phyloP scores from a whole-genome alignment of 169 alveolate genomes.

The Eimeria acervulina region DNA sequence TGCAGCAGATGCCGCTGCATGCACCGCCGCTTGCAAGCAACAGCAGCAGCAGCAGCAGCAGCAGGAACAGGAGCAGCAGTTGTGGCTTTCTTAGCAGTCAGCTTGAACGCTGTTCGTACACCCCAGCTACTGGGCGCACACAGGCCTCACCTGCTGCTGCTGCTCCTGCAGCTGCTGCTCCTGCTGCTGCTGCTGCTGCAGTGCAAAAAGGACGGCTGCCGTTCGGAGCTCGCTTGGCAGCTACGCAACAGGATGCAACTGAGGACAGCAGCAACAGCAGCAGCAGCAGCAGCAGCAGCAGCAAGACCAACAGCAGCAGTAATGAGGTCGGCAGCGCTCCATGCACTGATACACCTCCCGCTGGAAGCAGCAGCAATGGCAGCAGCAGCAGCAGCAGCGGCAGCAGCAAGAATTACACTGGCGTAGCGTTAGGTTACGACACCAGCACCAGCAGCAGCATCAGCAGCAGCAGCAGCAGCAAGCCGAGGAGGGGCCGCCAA shows the following conservation, averaged over 20 bases:
- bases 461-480: slow-evolving; percentile 8
- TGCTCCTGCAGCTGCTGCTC: slow-evolving; percentile 3
- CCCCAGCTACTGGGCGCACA: background rate
- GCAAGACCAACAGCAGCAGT: too few relatives aligned
- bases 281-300: background rate
- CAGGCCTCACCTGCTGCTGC: background rate
- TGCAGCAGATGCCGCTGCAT: too few relatives aligned
- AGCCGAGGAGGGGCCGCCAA: background rate
- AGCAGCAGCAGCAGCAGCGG: background rate
- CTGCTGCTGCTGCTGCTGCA: slow-evolving; percentile 31
- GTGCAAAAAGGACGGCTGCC: background rate
- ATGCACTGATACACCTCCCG: too few relatives aligned
- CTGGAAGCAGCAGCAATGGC: background rate
- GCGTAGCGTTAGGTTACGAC: background rate
- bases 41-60: background rate
- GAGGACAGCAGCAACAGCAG: slow-evolving; percentile 29
- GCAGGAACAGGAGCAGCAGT: too few relatives aligned
- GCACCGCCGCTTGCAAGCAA: too few relatives aligned
- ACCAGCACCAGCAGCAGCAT: background rate
- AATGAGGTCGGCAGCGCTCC: too few relatives aligned
- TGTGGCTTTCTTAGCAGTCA: background rate
- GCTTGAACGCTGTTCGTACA: background rate
- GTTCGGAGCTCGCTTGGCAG: background rate
- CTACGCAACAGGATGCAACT: background rate
- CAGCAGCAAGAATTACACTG: too few relatives aligned